A percentile compares a stretch with the other conserved stretches of the same genome.
Conservation (phyloP, 1,139 yeast genomes). For the Zygosaccharomyces sapae region DNA sequence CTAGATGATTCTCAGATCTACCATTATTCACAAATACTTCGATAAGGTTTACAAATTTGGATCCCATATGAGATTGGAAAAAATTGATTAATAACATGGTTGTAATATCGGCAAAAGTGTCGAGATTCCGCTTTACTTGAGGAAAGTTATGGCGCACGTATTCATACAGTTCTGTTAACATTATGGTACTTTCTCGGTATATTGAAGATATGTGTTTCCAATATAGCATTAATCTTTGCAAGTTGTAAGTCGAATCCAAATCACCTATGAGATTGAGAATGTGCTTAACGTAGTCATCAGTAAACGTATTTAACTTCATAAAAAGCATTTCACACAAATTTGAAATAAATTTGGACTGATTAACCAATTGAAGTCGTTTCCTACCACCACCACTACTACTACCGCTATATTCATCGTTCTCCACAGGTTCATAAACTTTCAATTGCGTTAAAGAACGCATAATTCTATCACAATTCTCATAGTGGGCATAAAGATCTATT, state of each 20-base stretch:
- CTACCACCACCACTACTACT: neutral
- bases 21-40: constrained; percentile 7
- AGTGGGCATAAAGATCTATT: neutral
- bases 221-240: neutral
- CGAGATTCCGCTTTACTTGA: neutral
- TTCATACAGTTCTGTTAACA: neutral
- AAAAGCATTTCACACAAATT: neutral
- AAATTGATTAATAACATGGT: constrained; percentile 9
- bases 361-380: constrained; percentile 3
- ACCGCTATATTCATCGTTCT: neutral
- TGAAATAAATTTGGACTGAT: neutral
- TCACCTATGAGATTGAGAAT: neutral
- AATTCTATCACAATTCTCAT: neutral
- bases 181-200: neutral
- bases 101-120: constrained; percentile 11
- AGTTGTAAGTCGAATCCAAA: neutral
- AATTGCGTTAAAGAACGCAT: constrained; percentile 4
- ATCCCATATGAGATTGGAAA: constrained; percentile 7
- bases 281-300: neutral
- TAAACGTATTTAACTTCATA: neutral
- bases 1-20: neutral
- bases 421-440: constrained; percentile 2
- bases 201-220: neutral
- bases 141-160: neutral
- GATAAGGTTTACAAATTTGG: constrained; percentile 7